phyloP scores from a whole-genome alignment of 1,284 basidiomycete genomes.

The Boletus smithii region DNA sequence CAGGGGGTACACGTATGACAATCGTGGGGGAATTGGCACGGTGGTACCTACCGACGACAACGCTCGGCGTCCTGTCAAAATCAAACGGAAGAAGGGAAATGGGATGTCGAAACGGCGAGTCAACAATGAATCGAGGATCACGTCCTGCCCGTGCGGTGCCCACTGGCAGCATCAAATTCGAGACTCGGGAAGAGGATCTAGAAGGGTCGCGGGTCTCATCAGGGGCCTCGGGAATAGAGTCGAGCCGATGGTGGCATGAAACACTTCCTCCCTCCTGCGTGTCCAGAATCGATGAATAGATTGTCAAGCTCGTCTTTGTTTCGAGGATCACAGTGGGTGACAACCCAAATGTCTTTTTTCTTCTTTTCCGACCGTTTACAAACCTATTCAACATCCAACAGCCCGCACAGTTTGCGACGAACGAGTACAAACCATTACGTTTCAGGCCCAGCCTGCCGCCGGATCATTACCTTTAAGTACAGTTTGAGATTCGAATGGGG shows the following conservation, averaged over 20 bases:
- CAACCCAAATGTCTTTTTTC: no score
- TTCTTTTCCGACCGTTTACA: background rate
- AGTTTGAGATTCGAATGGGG: background rate
- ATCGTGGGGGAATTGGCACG: background rate
- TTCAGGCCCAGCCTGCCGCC: background rate
- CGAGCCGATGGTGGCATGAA: background rate
- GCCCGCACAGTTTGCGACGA: background rate
- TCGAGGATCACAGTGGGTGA: background rate
- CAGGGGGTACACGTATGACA: no score
- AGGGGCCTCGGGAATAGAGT: background rate
- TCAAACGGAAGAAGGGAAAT: background rate
- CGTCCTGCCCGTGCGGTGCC: background rate
- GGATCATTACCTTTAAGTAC: background rate
- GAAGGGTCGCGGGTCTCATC: background rate
- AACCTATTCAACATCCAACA: background rate
- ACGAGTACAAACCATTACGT: background rate
- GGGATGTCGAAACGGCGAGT: no score
- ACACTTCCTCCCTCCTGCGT: background rate
- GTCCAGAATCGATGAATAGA: background rate
- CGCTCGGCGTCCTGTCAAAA: background rate
- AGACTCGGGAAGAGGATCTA: background rate
- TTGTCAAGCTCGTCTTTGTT: background rate
- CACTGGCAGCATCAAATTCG: no score
- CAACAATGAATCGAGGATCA: background rate
- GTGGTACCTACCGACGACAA: background rate